Evolutionary conservation across 495 filamentous ascomycete species (phyloP).

Genomic region (Neurospora tetrasperma): DNA sequence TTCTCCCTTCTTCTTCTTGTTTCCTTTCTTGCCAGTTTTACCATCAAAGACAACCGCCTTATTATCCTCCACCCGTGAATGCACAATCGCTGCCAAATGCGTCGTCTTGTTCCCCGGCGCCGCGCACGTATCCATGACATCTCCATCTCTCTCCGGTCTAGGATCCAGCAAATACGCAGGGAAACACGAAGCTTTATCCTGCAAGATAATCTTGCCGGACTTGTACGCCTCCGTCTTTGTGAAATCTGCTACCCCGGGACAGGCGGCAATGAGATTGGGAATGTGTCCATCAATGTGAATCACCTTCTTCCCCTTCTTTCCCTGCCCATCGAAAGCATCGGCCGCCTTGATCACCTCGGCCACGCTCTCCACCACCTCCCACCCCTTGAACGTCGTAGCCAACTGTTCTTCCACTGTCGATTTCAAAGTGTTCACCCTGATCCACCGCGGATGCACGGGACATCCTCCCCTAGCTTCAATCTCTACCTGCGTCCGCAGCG

Average conservation of each 20-base stretch:
- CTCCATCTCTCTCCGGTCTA: constrained; percentile 45
- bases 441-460: constrained; percentile 64
- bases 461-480: constrained; percentile 18
- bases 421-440: constrained; percentile 73
- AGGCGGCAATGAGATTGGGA: constrained; percentile 71
- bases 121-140: constrained; percentile 81
- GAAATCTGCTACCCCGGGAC: constrained; percentile 51
- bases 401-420: constrained; percentile 60
- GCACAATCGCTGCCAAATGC: constrained; percentile 68
- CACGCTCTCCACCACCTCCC: constrained; percentile 39
- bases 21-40: constrained; percentile 2
- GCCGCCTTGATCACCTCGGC: constrained; percentile 25
- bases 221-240: constrained; percentile 60
- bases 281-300: constrained; percentile 64
- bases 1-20: not conserved
- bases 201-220: constrained; percentile 69
- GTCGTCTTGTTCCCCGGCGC: constrained; percentile 98
- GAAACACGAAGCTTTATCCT: constrained; percentile 96
- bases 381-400: constrained; percentile 54
- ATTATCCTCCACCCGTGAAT: not conserved
- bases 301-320: constrained; percentile 7
- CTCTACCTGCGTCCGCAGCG: constrained; percentile 49
- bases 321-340: not conserved
- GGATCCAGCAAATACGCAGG: constrained; percentile 75
- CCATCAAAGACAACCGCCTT: not conserved